Evolutionary conservation across 2,329 filamentous ascomycete genomes (phyloP), one percentile per base, ranked within the genome.

Genomic region (Trichocomaceae sp.): DNA sequence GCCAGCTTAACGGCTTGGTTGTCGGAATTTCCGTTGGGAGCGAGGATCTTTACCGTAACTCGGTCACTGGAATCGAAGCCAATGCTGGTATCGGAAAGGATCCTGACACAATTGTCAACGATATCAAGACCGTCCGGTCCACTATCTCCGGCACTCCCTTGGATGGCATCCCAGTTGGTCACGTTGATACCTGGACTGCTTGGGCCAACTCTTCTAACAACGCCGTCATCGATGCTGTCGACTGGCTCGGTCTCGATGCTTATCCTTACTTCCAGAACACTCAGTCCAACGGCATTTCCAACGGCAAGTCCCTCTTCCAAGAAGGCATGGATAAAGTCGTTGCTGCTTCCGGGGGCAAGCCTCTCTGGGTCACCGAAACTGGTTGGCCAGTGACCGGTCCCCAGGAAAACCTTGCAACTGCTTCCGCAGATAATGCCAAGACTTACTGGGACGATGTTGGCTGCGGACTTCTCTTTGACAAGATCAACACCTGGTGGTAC

Each of bases 141-240:
- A 77, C 81, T 58, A 81, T 95, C 65, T 66, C 79, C 26, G 81
- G 81, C 57, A 90, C 87, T 13, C 66, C 74, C 48, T 73, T 78
- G 45, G 63, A 60, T 37, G 72, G 73, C 22, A 79, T 76, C 46
- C 77, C 82, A 17, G 77, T 95, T 57, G 90, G 90, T 51, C 90
- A 95, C 72, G 90, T 95, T 67, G 90, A 95, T 68, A 95, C 90
- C 50, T 95, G 89, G 89, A 90, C 85, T 35, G 83, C 82, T 51
- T 91, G 83, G 78, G 83, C 83, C 67, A 90, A 95, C 71, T 71
- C 73, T 50, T 82, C 84, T 65, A 95, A 92, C 79, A 72, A 73
- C 48, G 82, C 79, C 42, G 83, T 95, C 57, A 83, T 89, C 57
- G 77, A 84, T 9, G 82, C 81, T 41, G 74, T 79, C 59, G 90